phyloP scores from a whole-genome alignment of 192 early-diverging fungal genomes.

The Linnemannia elongata region DNA sequence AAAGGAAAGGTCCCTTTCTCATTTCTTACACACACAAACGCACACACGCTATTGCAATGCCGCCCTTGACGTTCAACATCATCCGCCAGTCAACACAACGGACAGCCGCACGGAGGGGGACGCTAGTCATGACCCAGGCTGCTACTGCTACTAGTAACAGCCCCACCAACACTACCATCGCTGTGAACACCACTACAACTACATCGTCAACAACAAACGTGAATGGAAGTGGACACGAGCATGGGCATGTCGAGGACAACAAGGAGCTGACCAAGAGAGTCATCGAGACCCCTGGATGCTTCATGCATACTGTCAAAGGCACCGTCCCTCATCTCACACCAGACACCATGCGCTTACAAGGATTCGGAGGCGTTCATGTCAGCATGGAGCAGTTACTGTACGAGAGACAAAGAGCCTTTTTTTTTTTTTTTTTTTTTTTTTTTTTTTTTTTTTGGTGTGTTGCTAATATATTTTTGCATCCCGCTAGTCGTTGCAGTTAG shows the following conservation, averaged over 20 bases:
- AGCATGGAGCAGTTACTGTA: conserved; percentile 55
- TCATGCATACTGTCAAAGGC: conserved; percentile 66
- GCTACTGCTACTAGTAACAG: background rate
- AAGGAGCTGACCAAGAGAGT: conserved; percentile 13
- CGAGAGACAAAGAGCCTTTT: background rate
- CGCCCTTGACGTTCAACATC: conserved; percentile 53
- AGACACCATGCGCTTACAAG: conserved; percentile 61
- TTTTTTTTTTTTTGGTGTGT: background rate
- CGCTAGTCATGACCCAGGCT: conserved; percentile 32
- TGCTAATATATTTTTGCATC: background rate
- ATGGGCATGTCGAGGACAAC: too few relatives aligned
- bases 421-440: conserved; percentile 6
- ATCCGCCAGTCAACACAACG: conserved; percentile 53
- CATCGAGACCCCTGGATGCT: conserved; percentile 66
- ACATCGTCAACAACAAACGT: background rate
- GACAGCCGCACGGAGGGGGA: conserved; percentile 42
- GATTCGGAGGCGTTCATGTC: conserved; percentile 53
- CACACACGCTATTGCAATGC: conserved; percentile 13
- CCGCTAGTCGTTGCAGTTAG: background rate
- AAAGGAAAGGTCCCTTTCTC: background rate
- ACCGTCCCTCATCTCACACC: conserved; percentile 69
- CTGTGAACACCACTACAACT: background rate
- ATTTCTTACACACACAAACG: too few relatives aligned
- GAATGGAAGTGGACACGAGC: background rate
- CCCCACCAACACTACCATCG: background rate